These are phyloP conservation scores for Diaporthe aspalathi DNA, from an alignment of 2,329 filamentous ascomycete genomes.

Conservation along the genomic window DNA sequence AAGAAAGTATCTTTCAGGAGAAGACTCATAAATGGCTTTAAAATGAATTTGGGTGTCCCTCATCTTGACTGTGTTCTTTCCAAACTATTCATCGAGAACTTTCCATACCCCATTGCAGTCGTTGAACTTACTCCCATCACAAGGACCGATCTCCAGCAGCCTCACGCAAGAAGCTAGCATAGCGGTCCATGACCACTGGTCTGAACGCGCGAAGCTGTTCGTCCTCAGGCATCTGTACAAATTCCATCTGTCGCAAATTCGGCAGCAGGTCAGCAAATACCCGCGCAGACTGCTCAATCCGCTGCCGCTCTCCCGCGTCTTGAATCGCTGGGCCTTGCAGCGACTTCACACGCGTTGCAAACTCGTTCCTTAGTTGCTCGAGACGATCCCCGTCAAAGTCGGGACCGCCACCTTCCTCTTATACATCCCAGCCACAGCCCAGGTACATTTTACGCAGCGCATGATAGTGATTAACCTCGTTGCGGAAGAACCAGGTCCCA, in stretches of 20 bases:
- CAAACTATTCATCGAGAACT: too few species aligned
- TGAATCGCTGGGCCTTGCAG: not conserved
- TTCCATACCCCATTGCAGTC: too few species aligned
- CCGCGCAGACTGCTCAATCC: not conserved
- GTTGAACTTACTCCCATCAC: too few species aligned
- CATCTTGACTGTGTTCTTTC: too few species aligned
- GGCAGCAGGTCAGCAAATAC: not conserved
- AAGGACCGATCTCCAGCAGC: not conserved
- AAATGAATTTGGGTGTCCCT: too few species aligned
- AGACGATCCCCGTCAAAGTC: not conserved
- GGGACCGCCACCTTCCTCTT: not conserved
- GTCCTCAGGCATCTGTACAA: not conserved
- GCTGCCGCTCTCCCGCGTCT: not conserved
- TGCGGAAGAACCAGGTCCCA: not conserved
- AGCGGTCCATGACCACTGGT: not conserved
- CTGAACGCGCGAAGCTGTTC: not conserved
- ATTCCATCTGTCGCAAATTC: not conserved
- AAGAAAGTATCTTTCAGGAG: too few species aligned
- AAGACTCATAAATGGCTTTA: too few species aligned
- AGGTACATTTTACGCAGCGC: not conserved
- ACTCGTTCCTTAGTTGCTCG: not conserved
- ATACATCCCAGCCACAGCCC: not conserved
- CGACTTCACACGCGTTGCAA: not conserved
- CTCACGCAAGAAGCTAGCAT: not conserved
- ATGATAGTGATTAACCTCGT: not conserved